These are phyloP conservation scores for Cyclotella cryptica DNA, from an alignment of 108 stramenopile species.

Conservation along the genomic window DNA sequence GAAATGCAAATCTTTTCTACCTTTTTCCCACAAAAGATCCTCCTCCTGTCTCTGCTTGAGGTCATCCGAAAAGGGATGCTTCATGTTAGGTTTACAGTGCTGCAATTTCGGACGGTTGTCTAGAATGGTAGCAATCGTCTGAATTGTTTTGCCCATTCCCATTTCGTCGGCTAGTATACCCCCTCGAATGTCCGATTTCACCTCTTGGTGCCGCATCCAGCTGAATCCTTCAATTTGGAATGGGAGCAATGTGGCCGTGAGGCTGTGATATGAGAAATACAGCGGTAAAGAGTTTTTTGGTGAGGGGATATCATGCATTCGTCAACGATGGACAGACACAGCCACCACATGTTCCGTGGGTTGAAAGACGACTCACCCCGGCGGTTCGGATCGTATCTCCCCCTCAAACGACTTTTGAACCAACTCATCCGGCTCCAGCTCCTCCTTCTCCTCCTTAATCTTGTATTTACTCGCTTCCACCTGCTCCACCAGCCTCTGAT, in stretches of 20 bases:
- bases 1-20: slow-evolving; percentile 63
- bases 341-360: too few relatives aligned
- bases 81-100: slow-evolving; percentile 66
- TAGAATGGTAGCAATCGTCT: slow-evolving; percentile 93
- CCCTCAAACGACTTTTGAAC: slow-evolving; percentile 85
- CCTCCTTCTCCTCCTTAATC: slow-evolving; percentile 73
- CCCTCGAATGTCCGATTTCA: slow-evolving; percentile 69
- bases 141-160: slow-evolving; percentile 88
- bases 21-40: slow-evolving; percentile 73
- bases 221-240: slow-evolving; percentile 96
- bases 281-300: not conserved
- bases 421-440: slow-evolving; percentile 89
- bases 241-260: slow-evolving; percentile 87
- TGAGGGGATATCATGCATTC: too few relatives aligned
- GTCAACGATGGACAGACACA: too few relatives aligned
- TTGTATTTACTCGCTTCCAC: slow-evolving; percentile 65
- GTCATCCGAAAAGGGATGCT: slow-evolving; percentile 73
- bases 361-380: slow-evolving; percentile 42
- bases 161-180: slow-evolving; percentile 94
- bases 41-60: slow-evolving; percentile 57
- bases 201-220: slow-evolving; percentile 95
- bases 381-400: slow-evolving; percentile 75
- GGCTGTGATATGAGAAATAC: not conserved
- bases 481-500: slow-evolving; percentile 41
- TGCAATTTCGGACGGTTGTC: slow-evolving; percentile 87